Conservation (phyloP, 768 basidiomycete species). For the Amanita inopinata region DNA sequence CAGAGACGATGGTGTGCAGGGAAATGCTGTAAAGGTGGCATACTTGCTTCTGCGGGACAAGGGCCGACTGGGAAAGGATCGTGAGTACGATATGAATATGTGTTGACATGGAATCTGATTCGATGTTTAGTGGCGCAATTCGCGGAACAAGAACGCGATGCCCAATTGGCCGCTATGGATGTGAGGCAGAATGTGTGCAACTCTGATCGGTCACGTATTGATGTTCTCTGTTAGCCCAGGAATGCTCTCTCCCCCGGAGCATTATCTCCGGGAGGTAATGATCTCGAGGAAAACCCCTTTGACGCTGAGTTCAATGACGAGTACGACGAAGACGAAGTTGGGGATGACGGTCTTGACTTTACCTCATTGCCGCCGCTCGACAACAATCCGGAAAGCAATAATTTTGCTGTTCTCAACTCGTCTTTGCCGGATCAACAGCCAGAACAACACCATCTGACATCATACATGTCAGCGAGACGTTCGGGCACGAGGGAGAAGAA, state of each 20-base stretch:
- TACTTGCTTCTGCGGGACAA: constrained; percentile 92
- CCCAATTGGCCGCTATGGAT: constrained; percentile 70
- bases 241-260: constrained; percentile 59
- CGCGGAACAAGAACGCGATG: constrained; percentile 82
- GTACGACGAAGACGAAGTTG: constrained; percentile 45
- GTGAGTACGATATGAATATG: constrained; percentile 38
- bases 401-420: constrained; percentile 84
- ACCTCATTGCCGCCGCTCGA: constrained; percentile 14
- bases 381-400: constrained; percentile 37
- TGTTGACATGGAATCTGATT: constrained; percentile 1
- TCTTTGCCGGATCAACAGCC: constrained; percentile 62
- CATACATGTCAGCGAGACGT: constrained; percentile 51
- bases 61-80: constrained; percentile 68
- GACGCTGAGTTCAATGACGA: constrained; percentile 63
- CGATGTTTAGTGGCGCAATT: constrained; percentile 50
- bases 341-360: constrained; percentile 30
- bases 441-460: constrained; percentile 59
- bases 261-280: constrained; percentile 50
- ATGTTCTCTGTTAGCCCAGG: constrained; percentile 41
- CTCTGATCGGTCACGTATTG: constrained; percentile 10
- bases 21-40: constrained; percentile 93
- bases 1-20: constrained; percentile 73
- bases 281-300: constrained; percentile 71
- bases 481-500: constrained; percentile 47
- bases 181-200: constrained; percentile 33